These are phyloP conservation scores for Meripilus lineatus DNA, from an alignment of 1,284 basidiomycete genomes.

Conservation along the genomic window DNA sequence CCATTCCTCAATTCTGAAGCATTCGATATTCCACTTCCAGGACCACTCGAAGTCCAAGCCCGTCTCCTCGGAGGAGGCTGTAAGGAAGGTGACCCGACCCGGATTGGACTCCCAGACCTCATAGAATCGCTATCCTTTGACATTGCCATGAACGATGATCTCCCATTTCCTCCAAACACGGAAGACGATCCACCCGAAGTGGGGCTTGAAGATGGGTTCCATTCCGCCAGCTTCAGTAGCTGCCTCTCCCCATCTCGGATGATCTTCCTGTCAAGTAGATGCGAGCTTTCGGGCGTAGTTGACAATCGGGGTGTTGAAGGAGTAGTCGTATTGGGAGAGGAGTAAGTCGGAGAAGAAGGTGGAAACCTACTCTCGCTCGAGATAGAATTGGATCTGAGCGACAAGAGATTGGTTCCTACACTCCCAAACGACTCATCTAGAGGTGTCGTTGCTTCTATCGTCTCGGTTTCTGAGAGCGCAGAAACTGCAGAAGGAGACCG, in stretches of 20 bases:
- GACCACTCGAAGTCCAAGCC: slow-evolving; percentile 39
- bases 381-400: slow-evolving; percentile 37
- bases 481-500: slow-evolving; percentile 45
- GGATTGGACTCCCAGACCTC: slow-evolving; percentile 5
- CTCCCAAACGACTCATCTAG: slow-evolving; percentile 50
- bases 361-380: slow-evolving; percentile 23
- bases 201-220: slow-evolving; percentile 2
- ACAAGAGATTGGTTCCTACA: slow-evolving; percentile 49
- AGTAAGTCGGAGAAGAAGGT: slow-evolving; percentile 10
- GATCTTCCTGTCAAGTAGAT: slow-evolving; percentile 45
- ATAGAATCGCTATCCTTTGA: slow-evolving; percentile 4
- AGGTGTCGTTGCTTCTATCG: slow-evolving; percentile 14
- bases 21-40: no score
- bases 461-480: slow-evolving; percentile 24
- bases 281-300: slow-evolving; percentile 10
- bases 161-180: slow-evolving; percentile 10
- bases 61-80: slow-evolving; percentile 58
- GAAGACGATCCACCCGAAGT: slow-evolving; percentile 11
- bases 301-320: slow-evolving; percentile 17
- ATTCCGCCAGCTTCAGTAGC: slow-evolving; percentile 11
- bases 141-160: slow-evolving; percentile 2
- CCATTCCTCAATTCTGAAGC: not conserved
- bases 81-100: slow-evolving; percentile 38
- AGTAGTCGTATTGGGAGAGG: slow-evolving; percentile 18
- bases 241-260: slow-evolving; percentile 38